Evolutionary conservation across 2,329 filamentous ascomycete species (phyloP).

Genomic region (Nigrospora osmanthi): DNA sequence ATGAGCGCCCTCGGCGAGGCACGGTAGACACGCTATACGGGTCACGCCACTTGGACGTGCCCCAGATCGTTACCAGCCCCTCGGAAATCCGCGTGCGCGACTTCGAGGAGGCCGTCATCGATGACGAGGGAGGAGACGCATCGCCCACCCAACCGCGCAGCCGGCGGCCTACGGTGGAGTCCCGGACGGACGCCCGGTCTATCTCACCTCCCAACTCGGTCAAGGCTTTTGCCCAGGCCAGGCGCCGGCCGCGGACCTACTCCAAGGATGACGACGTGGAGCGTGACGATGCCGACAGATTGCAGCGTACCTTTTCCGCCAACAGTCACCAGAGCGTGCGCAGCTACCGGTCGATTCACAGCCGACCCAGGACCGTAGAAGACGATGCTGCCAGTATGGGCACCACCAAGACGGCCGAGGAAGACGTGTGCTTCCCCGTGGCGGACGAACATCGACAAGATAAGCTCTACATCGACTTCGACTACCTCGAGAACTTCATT

Average conservation of each 20-base stretch:
- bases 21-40: constrained; percentile 67
- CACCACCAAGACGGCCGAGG: constrained; percentile 66
- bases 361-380: constrained; percentile 50
- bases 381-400: constrained; percentile 55
- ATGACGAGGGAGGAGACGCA: constrained; percentile 56
- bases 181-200: constrained; percentile 54
- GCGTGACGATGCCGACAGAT: constrained; percentile 22
- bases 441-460: constrained; percentile 59
- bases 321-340: constrained; percentile 54
- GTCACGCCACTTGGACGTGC: constrained; percentile 33
- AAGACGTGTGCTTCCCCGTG: constrained; percentile 85
- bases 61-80: constrained; percentile 29
- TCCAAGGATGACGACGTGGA: constrained; percentile 39
- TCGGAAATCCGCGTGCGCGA: constrained; percentile 53
- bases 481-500: constrained; percentile 89
- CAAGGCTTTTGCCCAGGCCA: constrained; percentile 89
- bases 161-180: constrained; percentile 50
- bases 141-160: constrained; percentile 35
- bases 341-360: constrained; percentile 27
- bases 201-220: constrained; percentile 92
- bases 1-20: constrained; percentile 56
- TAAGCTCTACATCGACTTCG: constrained; percentile 81
- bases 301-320: constrained; percentile 62
- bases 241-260: constrained; percentile 70
- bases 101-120: constrained; percentile 78